Base-by-base conservation (phyloP, 1,139 yeast species). In the Lodderomyces pseudojiufengensis region DNA sequence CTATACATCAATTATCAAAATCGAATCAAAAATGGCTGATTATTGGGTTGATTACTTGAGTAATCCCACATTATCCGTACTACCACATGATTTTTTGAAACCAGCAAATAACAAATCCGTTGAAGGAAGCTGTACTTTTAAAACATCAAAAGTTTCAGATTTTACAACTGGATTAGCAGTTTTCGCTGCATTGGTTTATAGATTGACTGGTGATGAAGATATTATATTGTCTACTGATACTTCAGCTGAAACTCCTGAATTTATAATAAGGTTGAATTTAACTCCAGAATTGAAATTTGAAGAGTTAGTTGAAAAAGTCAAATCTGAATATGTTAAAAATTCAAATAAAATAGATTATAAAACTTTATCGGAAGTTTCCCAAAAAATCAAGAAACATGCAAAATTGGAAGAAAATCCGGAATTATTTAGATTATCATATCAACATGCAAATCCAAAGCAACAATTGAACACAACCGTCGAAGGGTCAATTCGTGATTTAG, bases 171-270 rank as follows among this genome's bases (percentile, higher is more conserved):
- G 82, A 0, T 69, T 87, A 40, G 68, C 95, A n/a, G 76, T 76
- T 1, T 85, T 82, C 63, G 78, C 83, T 20, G 77, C 83, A 2
- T 68, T 92, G 39, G 71, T 86, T 27, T 82, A 76, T 59, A 74
- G 97, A 54, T 68, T 86, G 38, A 84, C 97, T 4, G 97, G 97
- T 20, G 97, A 92, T 54, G 97, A 88, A 46, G 97, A 92, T 52
- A 80, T 92, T 37, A 81, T 84, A n/a, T 63, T 92, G 43, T 87
- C 95, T 20, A 78, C 94, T 1, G 80, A 79, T 41, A 59, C 70
- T 11, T 55, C 61, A 29, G 59, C 65, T 16, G 51, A 55, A 8
- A 53, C 54, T 21, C 56, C 59, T 42, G 80, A 66, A 44, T 77
- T 78, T 46, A 78, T 85, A 20, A 57, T 86, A 29, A 70, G 95